Evolutionary conservation across 176 grass and related monocot species (phyloP), one percentile per base, ranked within the genome.

Genomic region (Carex myosuroides): DNA sequence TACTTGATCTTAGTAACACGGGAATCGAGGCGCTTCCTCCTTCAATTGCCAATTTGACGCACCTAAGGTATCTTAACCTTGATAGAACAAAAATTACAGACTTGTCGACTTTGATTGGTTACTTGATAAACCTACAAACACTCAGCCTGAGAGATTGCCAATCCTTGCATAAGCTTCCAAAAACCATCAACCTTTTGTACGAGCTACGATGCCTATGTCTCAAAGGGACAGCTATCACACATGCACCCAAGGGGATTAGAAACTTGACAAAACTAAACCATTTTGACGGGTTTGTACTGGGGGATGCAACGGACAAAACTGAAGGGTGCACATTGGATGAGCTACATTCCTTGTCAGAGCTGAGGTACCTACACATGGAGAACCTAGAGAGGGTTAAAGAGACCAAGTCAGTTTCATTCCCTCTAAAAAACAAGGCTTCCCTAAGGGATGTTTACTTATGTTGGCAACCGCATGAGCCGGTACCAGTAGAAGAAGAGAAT

Each of bases 61-160:
- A 93, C 84, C 60, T 98, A 82, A 98, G 95, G 60, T 91, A 91
- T 85, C 86, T 98, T 41, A 87, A 86, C 88, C 89, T 98, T 87
- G 91, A 95, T 39, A 73, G 76, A 80, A 91, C 95, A 57, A 86
- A 87, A 9, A 83, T 95, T 74, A 82, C 64, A 56, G 86, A 90
- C 59, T 21, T 98, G 84, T 90, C 95, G 17, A 85, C 86, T 48
- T 98, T 88, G 37, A 91, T 98, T 32, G 88, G 92, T 3, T 89
- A 80, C 83, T 91, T 98, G 9, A 70, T 87, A 39, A 94, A 98
- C 50, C 82, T 98, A 64, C 91, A 94, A 80, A 94, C 86, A 41
- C 88, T 98, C 75, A 90, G 79, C 69, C 85, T 98, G 26, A 14
- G 86, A 75, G 83, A 73, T 60, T 94, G 92, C 83, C 83, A 85